phyloP scores from a whole-genome alignment of 441 rosid genomes.

The Hura crepitans region DNA sequence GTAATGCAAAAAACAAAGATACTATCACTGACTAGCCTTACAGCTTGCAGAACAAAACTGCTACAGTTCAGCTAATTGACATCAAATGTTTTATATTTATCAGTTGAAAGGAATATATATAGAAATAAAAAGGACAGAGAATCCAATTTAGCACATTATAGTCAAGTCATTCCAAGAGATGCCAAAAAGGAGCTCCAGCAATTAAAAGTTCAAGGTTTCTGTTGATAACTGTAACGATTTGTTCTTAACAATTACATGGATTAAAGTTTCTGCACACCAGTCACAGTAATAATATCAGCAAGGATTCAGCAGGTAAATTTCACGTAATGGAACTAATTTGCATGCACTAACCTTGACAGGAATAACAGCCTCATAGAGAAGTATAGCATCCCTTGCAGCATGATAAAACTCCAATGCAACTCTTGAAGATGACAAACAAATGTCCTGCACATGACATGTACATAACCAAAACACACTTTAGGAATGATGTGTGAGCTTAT shows the following conservation, averaged over 20 bases:
- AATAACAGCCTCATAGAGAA: slow-evolving; percentile 85
- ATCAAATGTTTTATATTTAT: background rate
- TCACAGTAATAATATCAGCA: background rate
- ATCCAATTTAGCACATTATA: background rate
- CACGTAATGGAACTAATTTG: slow-evolving; percentile 11
- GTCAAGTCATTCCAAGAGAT: background rate
- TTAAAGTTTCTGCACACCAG: slow-evolving; percentile 2
- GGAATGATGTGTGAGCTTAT: background rate
- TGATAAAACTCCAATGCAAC: slow-evolving; percentile 81
- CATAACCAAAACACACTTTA: slow-evolving; percentile 14
- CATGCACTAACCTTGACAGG: slow-evolving; percentile 81
- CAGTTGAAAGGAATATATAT: background rate
- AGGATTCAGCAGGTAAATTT: slow-evolving; percentile 8
- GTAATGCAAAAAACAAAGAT: too few relatives aligned
- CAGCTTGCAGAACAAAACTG: slow-evolving; percentile 16
- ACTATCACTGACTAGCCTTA: background rate
- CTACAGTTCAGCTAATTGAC: slow-evolving; percentile 3
- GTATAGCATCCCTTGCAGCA: slow-evolving; percentile 81
- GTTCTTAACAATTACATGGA: background rate
- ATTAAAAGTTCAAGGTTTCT: background rate
- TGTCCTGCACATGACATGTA: slow-evolving; percentile 48
- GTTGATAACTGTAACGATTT: background rate
- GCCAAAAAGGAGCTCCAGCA: background rate
- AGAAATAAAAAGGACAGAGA: background rate
- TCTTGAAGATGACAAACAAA: slow-evolving; percentile 79